These are phyloP conservation scores for Beta corolliflora DNA, from an alignment of 179 eudicot species.

Conservation along the genomic window DNA sequence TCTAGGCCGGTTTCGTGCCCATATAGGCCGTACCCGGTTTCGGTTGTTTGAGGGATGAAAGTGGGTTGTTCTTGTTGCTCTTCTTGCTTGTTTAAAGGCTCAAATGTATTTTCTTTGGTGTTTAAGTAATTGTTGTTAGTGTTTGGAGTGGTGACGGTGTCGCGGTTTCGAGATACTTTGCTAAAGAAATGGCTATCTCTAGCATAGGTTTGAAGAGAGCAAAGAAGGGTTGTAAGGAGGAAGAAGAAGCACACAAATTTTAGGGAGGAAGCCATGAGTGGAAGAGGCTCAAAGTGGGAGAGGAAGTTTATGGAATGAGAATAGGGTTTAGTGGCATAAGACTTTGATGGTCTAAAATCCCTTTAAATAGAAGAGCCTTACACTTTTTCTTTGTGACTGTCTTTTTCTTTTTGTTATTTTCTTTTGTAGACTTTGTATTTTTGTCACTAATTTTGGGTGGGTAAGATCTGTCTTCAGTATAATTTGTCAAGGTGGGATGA, in stretches of 20 bases:
- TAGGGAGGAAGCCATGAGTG: conserved; percentile 38
- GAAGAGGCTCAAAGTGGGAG: conserved; percentile 8
- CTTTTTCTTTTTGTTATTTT: background rate
- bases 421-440: background rate
- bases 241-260: conserved; percentile 40
- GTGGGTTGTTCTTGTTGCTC: conserved; percentile 45
- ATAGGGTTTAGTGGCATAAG: conserved; percentile 27
- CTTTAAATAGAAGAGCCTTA: conserved; percentile 33
- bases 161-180: conserved; percentile 46
- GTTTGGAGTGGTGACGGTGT: conserved; percentile 22
- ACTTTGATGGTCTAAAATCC: conserved; percentile 19
- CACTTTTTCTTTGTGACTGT: background rate
- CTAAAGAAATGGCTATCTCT: conserved; percentile 79
- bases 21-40: conserved; percentile 52
- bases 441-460: background rate
- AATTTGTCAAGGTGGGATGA: conserved; percentile 14
- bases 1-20: conserved; percentile 55
- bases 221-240: conserved; percentile 40
- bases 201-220: conserved; percentile 44
- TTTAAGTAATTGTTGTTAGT: conserved; percentile 23
- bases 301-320: background rate
- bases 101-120: conserved; percentile 23
- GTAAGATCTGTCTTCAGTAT: conserved; percentile 12
- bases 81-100: conserved; percentile 21
- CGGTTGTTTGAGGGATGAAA: conserved; percentile 45